Percentiles rank a stretch among this genome's conserved stretches.
These are phyloP conservation scores for Septoria linicola DNA, from an alignment of 2,329 filamentous ascomycete genomes.

Conservation along the genomic window DNA sequence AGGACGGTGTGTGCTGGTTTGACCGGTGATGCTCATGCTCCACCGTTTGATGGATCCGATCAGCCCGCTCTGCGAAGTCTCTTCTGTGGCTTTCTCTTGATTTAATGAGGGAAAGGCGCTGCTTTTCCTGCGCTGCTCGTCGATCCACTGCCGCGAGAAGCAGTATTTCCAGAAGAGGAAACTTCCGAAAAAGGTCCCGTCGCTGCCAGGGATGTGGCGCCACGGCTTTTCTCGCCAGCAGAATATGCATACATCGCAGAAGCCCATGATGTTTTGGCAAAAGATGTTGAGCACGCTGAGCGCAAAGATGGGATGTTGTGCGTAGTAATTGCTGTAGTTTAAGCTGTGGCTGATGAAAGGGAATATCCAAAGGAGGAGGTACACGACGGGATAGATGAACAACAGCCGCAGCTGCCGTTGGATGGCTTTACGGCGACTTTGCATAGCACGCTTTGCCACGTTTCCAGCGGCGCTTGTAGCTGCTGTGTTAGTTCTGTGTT, in stretches of 20 bases:
- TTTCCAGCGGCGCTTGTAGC: constrained; percentile 13
- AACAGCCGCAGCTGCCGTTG: constrained; percentile 64
- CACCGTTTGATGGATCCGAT: constrained; percentile 21
- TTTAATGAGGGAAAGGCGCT: constrained; percentile 2
- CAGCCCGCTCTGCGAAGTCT: constrained; percentile 20
- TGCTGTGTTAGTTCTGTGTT: constrained; percentile 19
- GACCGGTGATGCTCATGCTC: constrained; percentile 22
- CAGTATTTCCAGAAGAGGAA: constrained; percentile 38
- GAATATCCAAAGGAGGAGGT: constrained; percentile 69
- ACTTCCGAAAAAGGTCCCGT: constrained; percentile 45
- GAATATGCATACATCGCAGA: constrained; percentile 68
- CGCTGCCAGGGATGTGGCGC: constrained; percentile 53
- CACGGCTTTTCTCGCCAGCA: constrained; percentile 69
- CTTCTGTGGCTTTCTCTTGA: constrained; percentile 3
- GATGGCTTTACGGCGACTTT: constrained; percentile 22
- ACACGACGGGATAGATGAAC: constrained; percentile 74
- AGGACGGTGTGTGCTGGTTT: constrained; percentile 6
- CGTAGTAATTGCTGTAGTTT: constrained; percentile 56
- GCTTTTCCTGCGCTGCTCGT: constrained; percentile 20
- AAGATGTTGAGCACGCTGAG: constrained; percentile 57
- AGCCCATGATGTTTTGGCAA: constrained; percentile 64
- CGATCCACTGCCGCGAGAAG: constrained; percentile 12
- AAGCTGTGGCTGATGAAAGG: constrained; percentile 67
- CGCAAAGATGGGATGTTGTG: constrained; percentile 54
- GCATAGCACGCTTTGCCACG: constrained; percentile 20